A percentile compares a stretch with the other conserved stretches of the same genome.
phyloP scores from a whole-genome alignment of 164 flowering plant genomes.

The Stephania yunnanensis region DNA sequence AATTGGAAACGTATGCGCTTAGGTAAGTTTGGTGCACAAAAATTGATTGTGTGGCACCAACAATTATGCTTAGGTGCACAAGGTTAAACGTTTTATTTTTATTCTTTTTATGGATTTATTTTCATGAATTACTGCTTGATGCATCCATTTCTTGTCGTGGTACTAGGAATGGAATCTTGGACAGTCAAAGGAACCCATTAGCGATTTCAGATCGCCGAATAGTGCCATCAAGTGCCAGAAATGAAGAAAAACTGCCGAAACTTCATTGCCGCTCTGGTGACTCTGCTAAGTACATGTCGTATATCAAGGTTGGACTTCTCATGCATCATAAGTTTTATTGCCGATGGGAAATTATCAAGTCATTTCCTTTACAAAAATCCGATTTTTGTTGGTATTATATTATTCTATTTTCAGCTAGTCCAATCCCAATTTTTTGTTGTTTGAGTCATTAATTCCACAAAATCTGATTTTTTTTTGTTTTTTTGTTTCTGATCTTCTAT shows the following conservation, averaged over 20 bases:
- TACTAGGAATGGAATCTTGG: conserved; percentile 29
- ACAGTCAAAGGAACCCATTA: conserved; percentile 15
- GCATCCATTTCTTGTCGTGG: neutral
- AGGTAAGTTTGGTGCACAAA: no score
- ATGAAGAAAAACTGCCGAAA: conserved; percentile 39
- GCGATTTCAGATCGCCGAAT: neutral
- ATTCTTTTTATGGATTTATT: no score
- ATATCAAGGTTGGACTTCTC: conserved; percentile 48
- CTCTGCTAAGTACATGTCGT: conserved; percentile 75
- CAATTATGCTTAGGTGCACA: no score
- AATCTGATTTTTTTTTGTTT: no score
- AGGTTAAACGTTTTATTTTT: no score
- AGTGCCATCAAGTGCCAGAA: conserved; percentile 16
- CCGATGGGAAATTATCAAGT: neutral
- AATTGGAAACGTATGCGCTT: no score
- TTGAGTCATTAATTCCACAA: neutral
- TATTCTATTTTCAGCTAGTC: neutral
- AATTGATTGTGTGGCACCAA: no score
- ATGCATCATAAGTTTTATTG: neutral
- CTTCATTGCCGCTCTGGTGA: conserved; percentile 34
- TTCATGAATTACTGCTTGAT: neutral
- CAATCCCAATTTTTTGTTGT: neutral
- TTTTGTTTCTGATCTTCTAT: neutral
- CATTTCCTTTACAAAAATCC: neutral
- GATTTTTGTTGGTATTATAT: neutral